Evolutionary conservation across 768 basidiomycete species (phyloP).

Genomic region (Phanerochaete sordida): DNA sequence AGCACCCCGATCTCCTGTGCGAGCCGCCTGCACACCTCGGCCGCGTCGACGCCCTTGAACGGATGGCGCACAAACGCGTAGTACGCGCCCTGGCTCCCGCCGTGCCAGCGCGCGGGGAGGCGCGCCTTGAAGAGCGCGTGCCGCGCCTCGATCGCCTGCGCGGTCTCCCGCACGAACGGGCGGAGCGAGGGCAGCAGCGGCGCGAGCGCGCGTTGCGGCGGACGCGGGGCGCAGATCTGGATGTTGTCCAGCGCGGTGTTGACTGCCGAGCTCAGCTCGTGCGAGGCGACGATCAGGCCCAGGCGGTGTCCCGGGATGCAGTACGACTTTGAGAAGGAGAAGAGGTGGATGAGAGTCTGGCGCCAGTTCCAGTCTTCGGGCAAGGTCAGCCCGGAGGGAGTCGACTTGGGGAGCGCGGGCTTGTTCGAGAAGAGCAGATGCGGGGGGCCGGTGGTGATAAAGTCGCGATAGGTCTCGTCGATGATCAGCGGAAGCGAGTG

Average conservation of each 20-base stretch:
- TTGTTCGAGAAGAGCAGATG: slow-evolving; percentile 47
- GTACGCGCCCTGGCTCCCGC: slow-evolving; percentile 68
- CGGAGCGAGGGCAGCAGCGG: slow-evolving; percentile 51
- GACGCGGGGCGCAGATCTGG: slow-evolving; percentile 76
- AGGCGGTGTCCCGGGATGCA: slow-evolving; percentile 81
- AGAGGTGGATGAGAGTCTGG: slow-evolving; percentile 59
- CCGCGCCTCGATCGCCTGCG: slow-evolving; percentile 45
- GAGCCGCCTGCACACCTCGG: slow-evolving; percentile 54
- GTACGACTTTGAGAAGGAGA: slow-evolving; percentile 81
- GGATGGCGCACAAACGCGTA: slow-evolving; percentile 78
- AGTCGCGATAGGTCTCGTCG: slow-evolving; percentile 91
- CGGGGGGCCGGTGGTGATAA: slow-evolving; percentile 46
- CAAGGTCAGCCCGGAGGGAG: neutral
- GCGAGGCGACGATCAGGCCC: slow-evolving; percentile 65
- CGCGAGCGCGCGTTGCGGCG: slow-evolving; percentile 65
- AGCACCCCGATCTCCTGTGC: slow-evolving; percentile 63
- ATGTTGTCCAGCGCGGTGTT: slow-evolving; percentile 71
- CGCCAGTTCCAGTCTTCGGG: slow-evolving; percentile 47
- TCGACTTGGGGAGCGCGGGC: neutral
- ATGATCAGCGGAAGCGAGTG: slow-evolving; percentile 62
- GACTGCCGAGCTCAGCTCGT: slow-evolving; percentile 46
- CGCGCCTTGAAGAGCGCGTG: slow-evolving; percentile 50
- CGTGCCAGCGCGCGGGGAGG: slow-evolving; percentile 54
- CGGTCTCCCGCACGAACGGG: slow-evolving; percentile 46
- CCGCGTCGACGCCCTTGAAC: slow-evolving; percentile 42